Evolutionary conservation across 2,329 filamentous ascomycete species (phyloP).

Genomic region (Sordariomycetes sp.): DNA sequence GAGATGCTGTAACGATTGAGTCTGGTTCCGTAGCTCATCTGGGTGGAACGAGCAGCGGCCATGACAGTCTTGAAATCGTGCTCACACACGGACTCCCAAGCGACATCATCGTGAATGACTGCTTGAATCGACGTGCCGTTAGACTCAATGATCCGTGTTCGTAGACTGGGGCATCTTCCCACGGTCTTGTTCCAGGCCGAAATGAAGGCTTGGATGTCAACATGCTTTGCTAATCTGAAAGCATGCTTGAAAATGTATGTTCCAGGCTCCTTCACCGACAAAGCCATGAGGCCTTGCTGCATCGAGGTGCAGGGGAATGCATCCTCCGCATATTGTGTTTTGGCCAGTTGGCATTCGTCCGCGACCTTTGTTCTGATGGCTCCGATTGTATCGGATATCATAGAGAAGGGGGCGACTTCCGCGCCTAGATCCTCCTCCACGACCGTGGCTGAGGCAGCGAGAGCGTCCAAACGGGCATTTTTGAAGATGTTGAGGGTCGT

Average conservation of each 20-base stretch:
- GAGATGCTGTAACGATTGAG: slow-evolving; percentile 1
- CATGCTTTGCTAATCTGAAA: slow-evolving; percentile 9
- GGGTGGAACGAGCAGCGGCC: neutral
- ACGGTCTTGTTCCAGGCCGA: slow-evolving; percentile 14
- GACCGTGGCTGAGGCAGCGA: slow-evolving; percentile 18
- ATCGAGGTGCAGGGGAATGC: slow-evolving; percentile 29
- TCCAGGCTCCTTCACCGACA: slow-evolving; percentile 20
- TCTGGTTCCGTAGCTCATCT: neutral
- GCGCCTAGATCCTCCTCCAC: neutral
- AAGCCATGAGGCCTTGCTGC: slow-evolving; percentile 28
- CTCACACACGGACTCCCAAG: neutral
- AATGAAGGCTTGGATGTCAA: slow-evolving; percentile 14
- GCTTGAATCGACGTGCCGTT: neutral
- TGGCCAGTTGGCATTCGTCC: neutral
- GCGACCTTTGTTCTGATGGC: neutral
- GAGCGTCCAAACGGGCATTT: slow-evolving; percentile 26
- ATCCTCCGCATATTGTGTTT: slow-evolving; percentile 12
- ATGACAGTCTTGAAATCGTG: neutral
- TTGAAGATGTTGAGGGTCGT: slow-evolving; percentile 30
- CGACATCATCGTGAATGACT: slow-evolving; percentile 4
- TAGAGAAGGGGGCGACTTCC: neutral
- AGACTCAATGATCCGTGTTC: slow-evolving; percentile 8
- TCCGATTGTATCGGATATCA: neutral
- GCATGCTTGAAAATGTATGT: slow-evolving; percentile 24
- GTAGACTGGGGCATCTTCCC: slow-evolving; percentile 3